Conservation (phyloP, 2,329 filamentous ascomycete genomes). For the Xylogone sp. region DNA sequence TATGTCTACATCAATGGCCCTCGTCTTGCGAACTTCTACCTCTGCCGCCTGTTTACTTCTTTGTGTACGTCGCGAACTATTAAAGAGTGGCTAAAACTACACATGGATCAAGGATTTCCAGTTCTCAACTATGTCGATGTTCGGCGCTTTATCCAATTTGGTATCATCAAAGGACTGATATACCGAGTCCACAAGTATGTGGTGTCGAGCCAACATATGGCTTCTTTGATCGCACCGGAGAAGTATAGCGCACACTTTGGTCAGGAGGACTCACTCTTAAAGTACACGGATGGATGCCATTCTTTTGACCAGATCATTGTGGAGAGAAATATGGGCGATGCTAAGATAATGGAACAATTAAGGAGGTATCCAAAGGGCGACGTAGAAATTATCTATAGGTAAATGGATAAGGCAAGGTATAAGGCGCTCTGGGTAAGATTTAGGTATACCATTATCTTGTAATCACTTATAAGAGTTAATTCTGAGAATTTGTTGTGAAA, state of each 20-base stretch:
- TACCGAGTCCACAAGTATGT: constrained; percentile 93
- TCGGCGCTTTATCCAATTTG: constrained; percentile 89
- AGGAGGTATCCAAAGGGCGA: constrained; percentile 46
- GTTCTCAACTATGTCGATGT: constrained; percentile 78
- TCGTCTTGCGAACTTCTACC: constrained; percentile 52
- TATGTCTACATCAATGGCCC: constrained; percentile 56
- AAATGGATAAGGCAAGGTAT: constrained; percentile 4
- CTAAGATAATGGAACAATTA: constrained; percentile 65
- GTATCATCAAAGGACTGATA: constrained; percentile 89
- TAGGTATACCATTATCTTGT: no score
- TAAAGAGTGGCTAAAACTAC: constrained; percentile 78
- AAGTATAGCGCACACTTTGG: constrained; percentile 21
- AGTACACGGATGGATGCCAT: constrained; percentile 71
- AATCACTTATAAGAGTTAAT: no score
- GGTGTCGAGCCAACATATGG: constrained; percentile 61
- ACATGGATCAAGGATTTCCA: constrained; percentile 61
- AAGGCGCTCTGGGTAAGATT: no score
- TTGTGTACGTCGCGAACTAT: constrained; percentile 81
- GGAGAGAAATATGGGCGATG: constrained; percentile 67
- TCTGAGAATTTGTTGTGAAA: no score
- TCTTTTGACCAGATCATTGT: constrained; percentile 81
- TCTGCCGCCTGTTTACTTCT: constrained; percentile 82
- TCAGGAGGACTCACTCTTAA: constrained; percentile 47
- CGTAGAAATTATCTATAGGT: constrained; percentile 34
- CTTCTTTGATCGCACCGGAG: constrained; percentile 27